Evolutionary conservation across 1,284 basidiomycete species (phyloP).

Genomic region (Ganoderma lucidum): DNA sequence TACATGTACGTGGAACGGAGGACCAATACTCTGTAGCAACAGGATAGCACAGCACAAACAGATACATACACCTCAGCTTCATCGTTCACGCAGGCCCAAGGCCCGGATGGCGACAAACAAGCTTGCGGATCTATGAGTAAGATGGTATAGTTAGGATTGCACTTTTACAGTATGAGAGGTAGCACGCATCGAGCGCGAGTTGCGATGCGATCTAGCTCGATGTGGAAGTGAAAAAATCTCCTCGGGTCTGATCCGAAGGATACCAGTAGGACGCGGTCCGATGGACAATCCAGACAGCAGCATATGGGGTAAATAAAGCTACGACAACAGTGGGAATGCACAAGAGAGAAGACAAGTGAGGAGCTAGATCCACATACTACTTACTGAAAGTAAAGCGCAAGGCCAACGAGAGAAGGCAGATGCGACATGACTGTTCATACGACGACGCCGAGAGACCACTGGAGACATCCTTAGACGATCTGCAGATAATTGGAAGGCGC

Average conservation of each 20-base stretch:
- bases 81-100: neutral
- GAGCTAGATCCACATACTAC: constrained; percentile 25
- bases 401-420: constrained; percentile 16
- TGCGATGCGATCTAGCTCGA: constrained; percentile 9
- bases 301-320: constrained; percentile 32
- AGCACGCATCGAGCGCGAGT: constrained; percentile 11
- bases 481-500: constrained; percentile 86
- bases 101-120: neutral
- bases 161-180: constrained; percentile 21
- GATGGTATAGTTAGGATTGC: constrained; percentile 24
- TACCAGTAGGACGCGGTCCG: constrained; percentile 25
- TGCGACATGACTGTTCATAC: constrained; percentile 35
- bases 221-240: constrained; percentile 18
- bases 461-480: constrained; percentile 55
- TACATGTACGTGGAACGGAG: constrained; percentile 27
- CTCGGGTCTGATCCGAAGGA: constrained; percentile 27
- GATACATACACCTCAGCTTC: constrained; percentile 15
- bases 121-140: neutral
- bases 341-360: constrained; percentile 4
- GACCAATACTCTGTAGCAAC: constrained; percentile 35
- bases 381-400: constrained; percentile 8
- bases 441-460: constrained; percentile 18
- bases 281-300: constrained; percentile 21
- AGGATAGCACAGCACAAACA: constrained; percentile 25
- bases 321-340: constrained; percentile 29